Percentiles rank a stretch among this genome's conserved stretches.
phyloP scores from a whole-genome alignment of 225 moss, liverwort and hornwort genomes.

The Straminergon stramineum region DNA sequence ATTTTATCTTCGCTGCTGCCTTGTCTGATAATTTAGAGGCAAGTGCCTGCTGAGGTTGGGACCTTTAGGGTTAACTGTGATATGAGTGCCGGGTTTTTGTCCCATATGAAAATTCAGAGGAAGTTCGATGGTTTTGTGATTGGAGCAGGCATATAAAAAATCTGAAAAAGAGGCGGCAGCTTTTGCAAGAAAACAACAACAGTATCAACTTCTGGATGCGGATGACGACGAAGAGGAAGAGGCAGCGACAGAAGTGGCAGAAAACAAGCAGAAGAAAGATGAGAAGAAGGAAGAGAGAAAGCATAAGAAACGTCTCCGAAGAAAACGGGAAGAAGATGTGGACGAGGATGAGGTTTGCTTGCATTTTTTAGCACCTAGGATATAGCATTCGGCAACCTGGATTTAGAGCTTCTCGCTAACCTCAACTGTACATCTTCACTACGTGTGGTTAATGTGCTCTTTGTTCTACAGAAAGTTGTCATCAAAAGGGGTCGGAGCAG shows the following conservation, averaged over 20 bases:
- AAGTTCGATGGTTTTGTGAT: neutral
- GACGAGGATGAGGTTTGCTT: conserved; percentile 67
- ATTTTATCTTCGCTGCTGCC: neutral
- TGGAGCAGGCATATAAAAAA: conserved; percentile 57
- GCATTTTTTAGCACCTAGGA: neutral
- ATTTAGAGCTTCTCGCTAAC: neutral
- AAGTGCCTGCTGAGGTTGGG: neutral
- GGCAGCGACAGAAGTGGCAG: conserved; percentile 4
- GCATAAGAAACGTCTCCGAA: conserved; percentile 57
- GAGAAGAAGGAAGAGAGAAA: conserved; percentile 39
- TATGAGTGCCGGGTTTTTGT: neutral
- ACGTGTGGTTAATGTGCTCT: neutral
- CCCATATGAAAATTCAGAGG: neutral
- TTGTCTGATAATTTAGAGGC: neutral
- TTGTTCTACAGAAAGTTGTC: conserved; percentile 34
- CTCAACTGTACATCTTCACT: neutral
- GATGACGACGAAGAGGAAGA: conserved; percentile 75
- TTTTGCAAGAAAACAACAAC: conserved; percentile 60
- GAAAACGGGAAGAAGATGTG: conserved; percentile 55
- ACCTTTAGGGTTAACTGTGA: neutral
- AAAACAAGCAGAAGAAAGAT: conserved; percentile 22
- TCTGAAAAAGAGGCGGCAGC: conserved; percentile 76
- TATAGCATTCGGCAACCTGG: neutral
- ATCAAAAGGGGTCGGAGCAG: conserved; percentile 54
- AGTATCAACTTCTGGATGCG: conserved; percentile 71